phyloP scores from a whole-genome alignment of 805 yeast species.

The Suhomyces kilbournensis region DNA sequence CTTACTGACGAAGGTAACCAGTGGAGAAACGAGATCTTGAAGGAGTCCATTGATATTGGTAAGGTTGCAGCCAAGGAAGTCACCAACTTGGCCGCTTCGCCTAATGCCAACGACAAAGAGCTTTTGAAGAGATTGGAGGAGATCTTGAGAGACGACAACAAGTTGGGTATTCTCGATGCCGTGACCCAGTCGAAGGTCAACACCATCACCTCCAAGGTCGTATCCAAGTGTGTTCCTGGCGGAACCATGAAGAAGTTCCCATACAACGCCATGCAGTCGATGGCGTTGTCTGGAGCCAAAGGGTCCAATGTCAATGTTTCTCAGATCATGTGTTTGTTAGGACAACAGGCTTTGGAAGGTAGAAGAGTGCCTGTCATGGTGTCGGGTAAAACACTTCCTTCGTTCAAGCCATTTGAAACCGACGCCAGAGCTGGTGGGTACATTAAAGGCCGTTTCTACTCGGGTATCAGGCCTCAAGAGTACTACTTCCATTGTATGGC shows the following conservation, averaged over 20 bases:
- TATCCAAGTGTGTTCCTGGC: slow-evolving; percentile 87
- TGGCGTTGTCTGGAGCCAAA: slow-evolving; percentile 99
- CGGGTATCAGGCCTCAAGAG: slow-evolving; percentile 97
- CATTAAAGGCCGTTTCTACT: slow-evolving; percentile 93
- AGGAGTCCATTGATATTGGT: slow-evolving; percentile 78
- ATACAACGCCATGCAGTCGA: slow-evolving; percentile 93
- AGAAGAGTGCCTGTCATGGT: slow-evolving; percentile 99
- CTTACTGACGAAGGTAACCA: slow-evolving; percentile 86
- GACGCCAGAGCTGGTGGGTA: slow-evolving; percentile 99
- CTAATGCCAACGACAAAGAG: slow-evolving; percentile 58
- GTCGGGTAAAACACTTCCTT: slow-evolving; percentile 93
- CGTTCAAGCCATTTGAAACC: slow-evolving; percentile 94
- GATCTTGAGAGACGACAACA: slow-evolving; percentile 88
- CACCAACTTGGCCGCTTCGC: slow-evolving; percentile 66
- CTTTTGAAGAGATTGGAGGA: slow-evolving; percentile 87
- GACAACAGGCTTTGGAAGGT: slow-evolving; percentile 99
- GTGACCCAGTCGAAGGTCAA: slow-evolving; percentile 92
- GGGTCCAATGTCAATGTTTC: slow-evolving; percentile 98
- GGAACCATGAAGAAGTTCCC: slow-evolving; percentile 97
- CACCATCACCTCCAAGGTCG: slow-evolving; percentile 90
- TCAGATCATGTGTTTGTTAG: slow-evolving; percentile 98
- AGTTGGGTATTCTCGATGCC: slow-evolving; percentile 92
- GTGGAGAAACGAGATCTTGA: slow-evolving; percentile 82
- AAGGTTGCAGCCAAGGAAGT: slow-evolving; percentile 93
- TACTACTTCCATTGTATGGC: slow-evolving; percentile 99